Conservation (phyloP, 2,329 filamentous ascomycete species). For the Ophiocordyceps unilateralis region DNA sequence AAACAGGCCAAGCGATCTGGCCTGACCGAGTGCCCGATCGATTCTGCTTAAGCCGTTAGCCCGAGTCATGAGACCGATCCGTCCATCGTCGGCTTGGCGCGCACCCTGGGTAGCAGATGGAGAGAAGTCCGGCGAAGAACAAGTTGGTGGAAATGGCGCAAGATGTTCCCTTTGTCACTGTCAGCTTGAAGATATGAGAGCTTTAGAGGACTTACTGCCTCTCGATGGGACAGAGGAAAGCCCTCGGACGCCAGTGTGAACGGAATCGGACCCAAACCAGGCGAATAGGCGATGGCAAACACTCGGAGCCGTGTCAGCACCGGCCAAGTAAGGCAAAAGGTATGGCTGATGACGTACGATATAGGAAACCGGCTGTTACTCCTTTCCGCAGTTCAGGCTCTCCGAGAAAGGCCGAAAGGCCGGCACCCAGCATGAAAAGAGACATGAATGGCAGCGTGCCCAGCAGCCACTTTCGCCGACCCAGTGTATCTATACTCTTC, state of each 20-base stretch:
- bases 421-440: slow-evolving; percentile 21
- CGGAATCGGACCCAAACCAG: slow-evolving; percentile 25
- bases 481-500: slow-evolving; percentile 17
- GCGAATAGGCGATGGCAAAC: slow-evolving; percentile 24
- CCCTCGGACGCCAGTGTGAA: slow-evolving; percentile 33
- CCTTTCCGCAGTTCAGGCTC: slow-evolving; percentile 7
- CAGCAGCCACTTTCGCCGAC: slow-evolving; percentile 24
- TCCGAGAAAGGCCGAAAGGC: slow-evolving; percentile 14
- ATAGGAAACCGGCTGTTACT: slow-evolving; percentile 19
- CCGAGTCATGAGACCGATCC: background rate
- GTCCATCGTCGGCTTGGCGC: too few relatives aligned
- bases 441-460: slow-evolving; percentile 26
- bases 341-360: slow-evolving; percentile 7
- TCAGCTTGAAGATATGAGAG: background rate
- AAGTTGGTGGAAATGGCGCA: slow-evolving; percentile 30
- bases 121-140: slow-evolving; percentile 26
- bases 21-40: slow-evolving; percentile 9
- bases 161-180: slow-evolving; percentile 20
- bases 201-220: slow-evolving; percentile 14
- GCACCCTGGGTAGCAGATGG: slow-evolving; percentile 21
- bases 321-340: background rate
- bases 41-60: slow-evolving; percentile 4
- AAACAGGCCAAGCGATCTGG: slow-evolving; percentile 26
- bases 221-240: slow-evolving; percentile 30
- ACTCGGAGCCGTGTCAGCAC: slow-evolving; percentile 6